A percentile compares a stretch with the other conserved stretches of the same genome.
These are phyloP conservation scores for Lichtheimia hyalospora DNA, from an alignment of 371 early-diverging fungal species.

Conservation along the genomic window DNA sequence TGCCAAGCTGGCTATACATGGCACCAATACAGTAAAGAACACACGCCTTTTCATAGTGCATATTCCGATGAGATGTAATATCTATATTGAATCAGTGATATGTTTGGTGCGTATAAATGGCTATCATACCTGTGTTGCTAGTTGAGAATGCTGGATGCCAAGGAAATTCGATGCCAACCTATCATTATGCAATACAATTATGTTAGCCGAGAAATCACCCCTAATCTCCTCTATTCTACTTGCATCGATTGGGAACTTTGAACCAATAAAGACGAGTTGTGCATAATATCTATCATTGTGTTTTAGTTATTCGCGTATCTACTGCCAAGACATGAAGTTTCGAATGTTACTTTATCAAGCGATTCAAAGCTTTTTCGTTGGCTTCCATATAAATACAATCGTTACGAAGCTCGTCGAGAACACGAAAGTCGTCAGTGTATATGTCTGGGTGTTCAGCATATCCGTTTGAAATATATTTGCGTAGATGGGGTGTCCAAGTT, in stretches of 20 bases:
- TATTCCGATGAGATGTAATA: conserved; percentile 56
- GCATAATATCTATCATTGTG: conserved; percentile 67
- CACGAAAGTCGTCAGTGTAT: conserved; percentile 84
- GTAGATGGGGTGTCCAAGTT: conserved; percentile 55
- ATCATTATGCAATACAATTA: conserved; percentile 1
- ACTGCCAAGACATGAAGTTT: conserved; percentile 2
- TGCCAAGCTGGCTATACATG: conserved; percentile 77
- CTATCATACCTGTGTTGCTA: conserved; percentile 1
- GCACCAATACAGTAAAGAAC: conserved; percentile 85
- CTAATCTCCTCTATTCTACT: conserved; percentile 14
- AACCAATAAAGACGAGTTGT: conserved; percentile 74
- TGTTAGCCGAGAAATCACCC: neutral
- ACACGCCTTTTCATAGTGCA: conserved; percentile 82
- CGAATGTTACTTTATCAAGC: conserved; percentile 61
- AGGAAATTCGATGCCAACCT: conserved; percentile 70
- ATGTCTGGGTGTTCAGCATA: conserved; percentile 85
- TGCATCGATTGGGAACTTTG: conserved; percentile 87
- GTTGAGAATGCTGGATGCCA: conserved; percentile 48
- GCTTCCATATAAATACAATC: conserved; percentile 71
- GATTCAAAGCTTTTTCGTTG: conserved; percentile 67
- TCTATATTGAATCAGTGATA: neutral
- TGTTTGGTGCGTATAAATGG: neutral
- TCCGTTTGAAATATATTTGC: conserved; percentile 70
- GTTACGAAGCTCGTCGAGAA: conserved; percentile 76
- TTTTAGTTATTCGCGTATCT: neutral